Percentiles rank a stretch among this genome's conserved stretches.
These are phyloP conservation scores for Lasiosphaeria hispida DNA, from an alignment of 495 filamentous ascomycete genomes.

Conservation along the genomic window DNA sequence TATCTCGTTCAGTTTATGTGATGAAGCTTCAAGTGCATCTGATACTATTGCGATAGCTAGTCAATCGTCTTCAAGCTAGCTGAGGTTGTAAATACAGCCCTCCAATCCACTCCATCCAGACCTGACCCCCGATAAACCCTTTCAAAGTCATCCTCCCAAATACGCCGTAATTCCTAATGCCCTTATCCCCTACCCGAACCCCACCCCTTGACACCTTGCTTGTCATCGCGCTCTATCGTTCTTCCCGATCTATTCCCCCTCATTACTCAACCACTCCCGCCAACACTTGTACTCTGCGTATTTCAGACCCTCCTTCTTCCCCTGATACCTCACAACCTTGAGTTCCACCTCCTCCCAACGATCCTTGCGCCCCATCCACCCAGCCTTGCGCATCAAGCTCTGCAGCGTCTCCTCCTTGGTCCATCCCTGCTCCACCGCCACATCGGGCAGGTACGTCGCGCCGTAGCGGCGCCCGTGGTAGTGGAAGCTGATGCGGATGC, in stretches of 20 bases:
- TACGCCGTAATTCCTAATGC: background rate
- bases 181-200: background rate
- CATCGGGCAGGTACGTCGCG: conserved; percentile 90
- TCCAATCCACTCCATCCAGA: too few species aligned
- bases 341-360: conserved; percentile 77
- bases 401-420: conserved; percentile 87
- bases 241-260: background rate
- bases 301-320: conserved; percentile 63
- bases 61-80: too few species aligned
- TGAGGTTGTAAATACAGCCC: too few species aligned
- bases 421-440: conserved; percentile 91
- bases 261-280: conserved; percentile 64
- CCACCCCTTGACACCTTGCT: background rate
- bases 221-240: background rate
- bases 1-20: too few species aligned
- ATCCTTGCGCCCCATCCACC: conserved; percentile 68
- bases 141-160: background rate
- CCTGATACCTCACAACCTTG: conserved; percentile 76
- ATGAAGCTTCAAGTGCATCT: too few species aligned
- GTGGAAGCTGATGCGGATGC: conserved; percentile 72
- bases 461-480: conserved; percentile 66
- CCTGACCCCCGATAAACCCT: too few species aligned
- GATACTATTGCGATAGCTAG: too few species aligned
- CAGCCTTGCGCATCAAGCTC: conserved; percentile 91
- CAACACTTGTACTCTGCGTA: conserved; percentile 75